Evolutionary conservation across 257 asterid species (phyloP).

Genomic region (Scutellaria barbata): DNA sequence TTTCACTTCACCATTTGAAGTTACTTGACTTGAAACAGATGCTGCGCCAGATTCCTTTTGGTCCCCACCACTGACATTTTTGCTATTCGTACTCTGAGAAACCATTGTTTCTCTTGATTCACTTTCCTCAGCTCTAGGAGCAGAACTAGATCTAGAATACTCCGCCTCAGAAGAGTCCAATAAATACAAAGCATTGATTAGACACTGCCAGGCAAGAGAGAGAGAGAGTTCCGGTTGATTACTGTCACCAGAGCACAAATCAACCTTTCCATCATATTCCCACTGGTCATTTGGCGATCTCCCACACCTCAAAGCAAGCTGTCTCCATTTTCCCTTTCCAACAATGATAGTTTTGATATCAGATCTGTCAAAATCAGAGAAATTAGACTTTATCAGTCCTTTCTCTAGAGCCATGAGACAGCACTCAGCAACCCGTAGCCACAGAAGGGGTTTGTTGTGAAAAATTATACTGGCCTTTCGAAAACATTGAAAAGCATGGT

Average conservation of each 20-base stretch:
- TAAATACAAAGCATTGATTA: slow-evolving; percentile 67
- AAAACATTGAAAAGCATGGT: slow-evolving; percentile 79
- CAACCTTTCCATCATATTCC: slow-evolving; percentile 42
- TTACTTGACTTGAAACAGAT: slow-evolving; percentile 46
- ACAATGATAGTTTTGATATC: slow-evolving; percentile 58
- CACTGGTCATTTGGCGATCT: slow-evolving; percentile 39
- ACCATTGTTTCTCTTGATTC: slow-evolving; percentile 49
- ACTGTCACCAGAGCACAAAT: slow-evolving; percentile 40
- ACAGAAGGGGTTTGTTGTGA: slow-evolving; percentile 69
- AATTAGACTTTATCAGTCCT: slow-evolving; percentile 59
- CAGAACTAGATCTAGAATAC: slow-evolving; percentile 40
- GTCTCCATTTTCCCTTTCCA: slow-evolving; percentile 97
- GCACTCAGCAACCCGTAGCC: slow-evolving; percentile 89
- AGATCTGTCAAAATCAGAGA: slow-evolving; percentile 45
- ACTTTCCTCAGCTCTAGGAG: slow-evolving; percentile 46
- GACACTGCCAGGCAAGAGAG: slow-evolving; percentile 71
- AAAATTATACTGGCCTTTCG: slow-evolving; percentile 63
- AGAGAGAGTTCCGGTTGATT: slow-evolving; percentile 59
- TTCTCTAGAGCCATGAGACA: slow-evolving; percentile 85
- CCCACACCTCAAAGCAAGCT: slow-evolving; percentile 56
- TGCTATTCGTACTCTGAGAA: slow-evolving; percentile 39
- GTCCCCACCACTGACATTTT: slow-evolving; percentile 44
- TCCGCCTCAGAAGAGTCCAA: slow-evolving; percentile 57
- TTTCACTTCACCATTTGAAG: slow-evolving; percentile 69
- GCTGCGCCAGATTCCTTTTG: slow-evolving; percentile 42